phyloP scores from a whole-genome alignment of 2,329 filamentous ascomycete species.

The Sordariomycetes sp. region DNA sequence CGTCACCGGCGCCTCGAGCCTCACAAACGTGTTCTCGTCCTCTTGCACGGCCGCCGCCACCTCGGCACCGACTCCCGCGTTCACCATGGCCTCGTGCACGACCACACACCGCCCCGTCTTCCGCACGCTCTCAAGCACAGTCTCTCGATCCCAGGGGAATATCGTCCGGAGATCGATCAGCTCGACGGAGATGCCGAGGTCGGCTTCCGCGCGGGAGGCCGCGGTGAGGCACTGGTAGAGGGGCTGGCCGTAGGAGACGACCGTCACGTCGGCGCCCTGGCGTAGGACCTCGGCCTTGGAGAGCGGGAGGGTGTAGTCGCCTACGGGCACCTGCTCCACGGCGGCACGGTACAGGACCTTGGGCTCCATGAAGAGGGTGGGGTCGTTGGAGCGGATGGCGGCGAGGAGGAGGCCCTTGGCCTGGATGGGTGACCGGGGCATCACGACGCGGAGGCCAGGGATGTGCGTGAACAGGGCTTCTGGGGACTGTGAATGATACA shows the following conservation, averaged over 20 bases:
- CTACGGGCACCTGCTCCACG: constrained; percentile 80
- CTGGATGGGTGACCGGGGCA: constrained; percentile 76
- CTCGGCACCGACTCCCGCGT: constrained; percentile 80
- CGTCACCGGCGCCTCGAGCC: constrained; percentile 74
- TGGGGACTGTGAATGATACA: constrained; percentile 84
- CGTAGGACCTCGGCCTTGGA: constrained; percentile 80
- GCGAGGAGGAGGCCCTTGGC: constrained; percentile 78
- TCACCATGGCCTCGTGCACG: constrained; percentile 88
- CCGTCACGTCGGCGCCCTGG: constrained; percentile 67
- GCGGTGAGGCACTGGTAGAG: constrained; percentile 75
- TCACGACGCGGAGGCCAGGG: constrained; percentile 73
- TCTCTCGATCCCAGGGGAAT: constrained; percentile 83
- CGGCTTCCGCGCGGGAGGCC: constrained; percentile 63
- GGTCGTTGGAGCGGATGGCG: constrained; percentile 71
- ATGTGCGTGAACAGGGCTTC: constrained; percentile 84
- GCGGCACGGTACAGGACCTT: constrained; percentile 88
- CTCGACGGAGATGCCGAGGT: constrained; percentile 68
- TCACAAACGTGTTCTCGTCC: constrained; percentile 61
- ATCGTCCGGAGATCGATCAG: constrained; percentile 80
- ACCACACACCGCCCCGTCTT: constrained; percentile 83
- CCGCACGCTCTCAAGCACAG: constrained; percentile 68
- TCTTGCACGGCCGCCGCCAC: constrained; percentile 84
- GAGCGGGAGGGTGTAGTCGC: constrained; percentile 71
- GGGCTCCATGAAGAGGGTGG: constrained; percentile 87
- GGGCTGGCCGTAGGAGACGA: constrained; percentile 84